Percentiles rank a stretch among this genome's conserved stretches.
Evolutionary conservation across 2,329 filamentous ascomycete species (phyloP).

Genomic region (Nemania sp.): DNA sequence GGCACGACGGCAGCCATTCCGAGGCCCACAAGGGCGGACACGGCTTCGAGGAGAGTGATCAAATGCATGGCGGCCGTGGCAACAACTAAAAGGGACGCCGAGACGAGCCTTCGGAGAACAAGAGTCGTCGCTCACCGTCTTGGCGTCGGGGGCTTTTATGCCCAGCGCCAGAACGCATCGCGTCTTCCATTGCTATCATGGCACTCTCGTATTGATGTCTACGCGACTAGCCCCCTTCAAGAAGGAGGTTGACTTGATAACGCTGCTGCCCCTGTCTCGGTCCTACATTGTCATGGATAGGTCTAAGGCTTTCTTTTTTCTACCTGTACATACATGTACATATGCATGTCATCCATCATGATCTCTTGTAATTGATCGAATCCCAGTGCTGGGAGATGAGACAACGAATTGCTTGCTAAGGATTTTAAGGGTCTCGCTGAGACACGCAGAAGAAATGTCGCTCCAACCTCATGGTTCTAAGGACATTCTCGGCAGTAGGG

Average conservation of each 20-base stretch:
- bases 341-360: not conserved
- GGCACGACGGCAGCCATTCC: constrained; percentile 5
- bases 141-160: constrained; percentile 16
- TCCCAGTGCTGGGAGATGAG: too few species aligned
- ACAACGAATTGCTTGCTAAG: too few species aligned
- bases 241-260: constrained; percentile 19
- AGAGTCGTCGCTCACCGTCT: not conserved
- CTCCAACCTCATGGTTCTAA: too few species aligned
- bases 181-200: constrained; percentile 10
- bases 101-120: not conserved
- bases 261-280: constrained; percentile 3
- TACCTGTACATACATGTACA: not conserved
- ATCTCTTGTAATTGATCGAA: not conserved
- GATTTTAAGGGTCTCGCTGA: too few species aligned
- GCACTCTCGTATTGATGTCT: not conserved
- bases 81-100: constrained; percentile 5
- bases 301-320: not conserved
- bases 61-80: constrained; percentile 19
- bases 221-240: constrained; percentile 4
- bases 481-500: too few species aligned
- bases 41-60: constrained; percentile 5
- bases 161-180: constrained; percentile 6
- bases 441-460: too few species aligned
- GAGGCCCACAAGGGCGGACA: constrained; percentile 12
- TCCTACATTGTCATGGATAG: constrained; percentile 3